A percentile compares a stretch with the other conserved stretches of the same genome.
Conservation (phyloP, 441 rosid genomes). For the Adansonia grandidieri region DNA sequence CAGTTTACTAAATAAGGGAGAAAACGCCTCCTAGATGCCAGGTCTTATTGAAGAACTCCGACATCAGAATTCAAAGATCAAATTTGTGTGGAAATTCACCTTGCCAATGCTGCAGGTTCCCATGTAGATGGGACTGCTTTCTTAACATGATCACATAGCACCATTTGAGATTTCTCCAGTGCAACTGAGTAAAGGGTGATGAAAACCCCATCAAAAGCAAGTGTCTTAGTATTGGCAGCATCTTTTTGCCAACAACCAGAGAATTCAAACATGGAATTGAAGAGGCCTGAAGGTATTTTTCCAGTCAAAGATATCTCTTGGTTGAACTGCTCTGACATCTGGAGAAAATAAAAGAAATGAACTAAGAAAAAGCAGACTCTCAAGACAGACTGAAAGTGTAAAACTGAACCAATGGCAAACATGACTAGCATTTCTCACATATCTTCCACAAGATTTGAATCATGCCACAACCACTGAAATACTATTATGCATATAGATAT, state of each 20-base stretch:
- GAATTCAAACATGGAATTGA: slow-evolving; percentile 89
- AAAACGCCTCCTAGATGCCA: background rate
- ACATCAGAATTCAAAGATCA: background rate
- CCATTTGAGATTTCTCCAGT: slow-evolving; percentile 79
- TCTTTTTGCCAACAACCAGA: slow-evolving; percentile 93
- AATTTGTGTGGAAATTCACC: slow-evolving; percentile 45
- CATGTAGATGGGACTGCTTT: slow-evolving; percentile 85
- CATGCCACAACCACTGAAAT: background rate
- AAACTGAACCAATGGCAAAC: background rate
- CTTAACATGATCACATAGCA: slow-evolving; percentile 75
- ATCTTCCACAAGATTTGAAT: background rate
- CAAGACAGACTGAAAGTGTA: background rate
- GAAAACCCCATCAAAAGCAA: slow-evolving; percentile 90
- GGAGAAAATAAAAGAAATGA: slow-evolving; percentile 25
- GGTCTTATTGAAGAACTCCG: background rate
- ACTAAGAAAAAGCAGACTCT: slow-evolving; percentile 13
- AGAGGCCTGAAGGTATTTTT: slow-evolving; percentile 91
- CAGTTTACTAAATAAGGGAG: background rate
- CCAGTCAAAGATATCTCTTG: slow-evolving; percentile 86
- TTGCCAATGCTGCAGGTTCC: slow-evolving; percentile 93
- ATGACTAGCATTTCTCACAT: background rate
- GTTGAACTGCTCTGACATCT: slow-evolving; percentile 99
- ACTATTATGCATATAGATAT: background rate
- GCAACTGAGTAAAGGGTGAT: slow-evolving; percentile 85
- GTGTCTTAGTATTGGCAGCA: slow-evolving; percentile 82